Evolutionary conservation across 2,329 filamentous ascomycete species (phyloP).

Genomic region (Penicillium verrucosum): DNA sequence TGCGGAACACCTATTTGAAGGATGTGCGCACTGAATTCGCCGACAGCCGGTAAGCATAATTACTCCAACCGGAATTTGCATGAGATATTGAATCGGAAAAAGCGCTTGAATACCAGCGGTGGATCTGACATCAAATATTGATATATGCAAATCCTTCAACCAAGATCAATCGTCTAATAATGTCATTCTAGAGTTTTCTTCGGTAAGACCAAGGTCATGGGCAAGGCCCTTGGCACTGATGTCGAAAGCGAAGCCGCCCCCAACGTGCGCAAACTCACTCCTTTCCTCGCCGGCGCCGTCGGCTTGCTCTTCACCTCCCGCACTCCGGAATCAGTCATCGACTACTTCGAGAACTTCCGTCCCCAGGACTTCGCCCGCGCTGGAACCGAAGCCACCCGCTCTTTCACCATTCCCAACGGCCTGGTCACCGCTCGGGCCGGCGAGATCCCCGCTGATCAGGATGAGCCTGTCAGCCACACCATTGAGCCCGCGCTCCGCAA

Average conservation of each 20-base stretch:
- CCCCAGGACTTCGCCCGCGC: slow-evolving; percentile 90
- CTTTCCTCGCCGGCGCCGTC: slow-evolving; percentile 74
- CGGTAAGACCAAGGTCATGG: slow-evolving; percentile 99
- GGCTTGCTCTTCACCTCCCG: slow-evolving; percentile 89
- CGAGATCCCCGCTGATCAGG: slow-evolving; percentile 73
- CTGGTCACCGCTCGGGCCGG: slow-evolving; percentile 74
- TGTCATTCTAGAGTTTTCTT: slow-evolving; percentile 75
- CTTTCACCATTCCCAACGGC: slow-evolving; percentile 79
- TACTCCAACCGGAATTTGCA: background rate
- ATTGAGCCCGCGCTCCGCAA: slow-evolving; percentile 87
- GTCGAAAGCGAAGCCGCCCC: slow-evolving; percentile 76
- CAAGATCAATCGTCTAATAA: slow-evolving; percentile 1
- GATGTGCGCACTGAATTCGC: slow-evolving; percentile 78
- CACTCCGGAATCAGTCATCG: slow-evolving; percentile 60
- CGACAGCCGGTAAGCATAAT: slow-evolving; percentile 68
- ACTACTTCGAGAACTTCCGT: slow-evolving; percentile 69
- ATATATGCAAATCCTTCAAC: background rate
- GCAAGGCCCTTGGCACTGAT: slow-evolving; percentile 79
- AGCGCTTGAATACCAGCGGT: slow-evolving; percentile 2
- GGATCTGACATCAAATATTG: slow-evolving; percentile 2
- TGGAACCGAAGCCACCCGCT: slow-evolving; percentile 69
- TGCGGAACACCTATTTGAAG: slow-evolving; percentile 96
- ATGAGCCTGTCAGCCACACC: slow-evolving; percentile 81
- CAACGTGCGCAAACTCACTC: slow-evolving; percentile 67
- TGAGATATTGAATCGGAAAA: background rate